Evolutionary conservation across 2,329 filamentous ascomycete species (phyloP).

Genomic region (Alternaria metachromatica): DNA sequence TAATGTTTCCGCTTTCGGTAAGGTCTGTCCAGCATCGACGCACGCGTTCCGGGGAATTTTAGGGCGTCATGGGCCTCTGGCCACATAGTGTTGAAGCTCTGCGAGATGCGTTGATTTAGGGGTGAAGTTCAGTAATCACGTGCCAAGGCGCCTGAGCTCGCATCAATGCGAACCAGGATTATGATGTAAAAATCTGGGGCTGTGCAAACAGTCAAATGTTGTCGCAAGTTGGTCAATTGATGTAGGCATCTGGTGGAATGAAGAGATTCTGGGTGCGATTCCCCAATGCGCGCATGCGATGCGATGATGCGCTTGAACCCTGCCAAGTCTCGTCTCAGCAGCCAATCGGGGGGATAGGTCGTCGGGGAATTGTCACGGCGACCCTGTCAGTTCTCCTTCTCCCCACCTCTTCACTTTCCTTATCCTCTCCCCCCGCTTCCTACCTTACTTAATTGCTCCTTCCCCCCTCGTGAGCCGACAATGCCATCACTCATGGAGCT

Average conservation of each 20-base stretch:
- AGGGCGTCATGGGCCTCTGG: background rate
- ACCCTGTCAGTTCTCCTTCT: slow-evolving; percentile 9
- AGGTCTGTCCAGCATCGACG: background rate
- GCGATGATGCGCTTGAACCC: slow-evolving; percentile 11
- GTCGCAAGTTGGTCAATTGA: background rate
- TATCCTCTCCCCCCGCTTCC: background rate
- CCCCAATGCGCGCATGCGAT: background rate
- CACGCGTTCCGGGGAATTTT: background rate
- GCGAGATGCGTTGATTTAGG: background rate
- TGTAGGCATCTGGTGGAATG: background rate
- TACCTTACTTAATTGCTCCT: background rate
- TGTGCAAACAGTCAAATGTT: background rate
- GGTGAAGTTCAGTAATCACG: background rate
- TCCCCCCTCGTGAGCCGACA: slow-evolving; percentile 48
- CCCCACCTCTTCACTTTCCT: slow-evolving; percentile 1
- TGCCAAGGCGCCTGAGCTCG: background rate
- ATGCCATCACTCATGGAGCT: slow-evolving; percentile 77
- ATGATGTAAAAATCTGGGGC: background rate
- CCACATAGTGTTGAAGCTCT: background rate
- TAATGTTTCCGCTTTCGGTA: background rate
- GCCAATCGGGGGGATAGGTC: slow-evolving; percentile 26
- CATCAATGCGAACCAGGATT: background rate
- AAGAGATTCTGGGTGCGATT: background rate
- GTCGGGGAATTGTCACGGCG: slow-evolving; percentile 24
- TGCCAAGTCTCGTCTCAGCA: slow-evolving; percentile 26